Evolutionary conservation across 1,139 yeast genomes (phyloP).

Genomic region (Kodamaea plutei): DNA sequence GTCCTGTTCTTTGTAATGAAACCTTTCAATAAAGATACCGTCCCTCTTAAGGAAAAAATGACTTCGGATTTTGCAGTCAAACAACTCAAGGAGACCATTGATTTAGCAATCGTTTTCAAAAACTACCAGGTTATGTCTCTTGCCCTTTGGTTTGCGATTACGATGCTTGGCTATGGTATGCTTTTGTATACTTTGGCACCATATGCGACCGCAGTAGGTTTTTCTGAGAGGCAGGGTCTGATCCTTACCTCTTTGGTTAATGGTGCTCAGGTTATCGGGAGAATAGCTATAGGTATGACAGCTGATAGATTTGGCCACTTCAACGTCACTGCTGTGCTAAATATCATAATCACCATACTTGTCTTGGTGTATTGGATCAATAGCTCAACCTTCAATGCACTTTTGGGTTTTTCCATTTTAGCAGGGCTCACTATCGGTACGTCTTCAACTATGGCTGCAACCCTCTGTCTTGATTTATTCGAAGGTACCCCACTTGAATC

Average conservation of each 20-base stretch:
- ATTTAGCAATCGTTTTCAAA: constrained; percentile 15
- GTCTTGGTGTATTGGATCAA: constrained; percentile 53
- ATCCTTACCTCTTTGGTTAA: constrained; percentile 57
- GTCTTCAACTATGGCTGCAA: constrained; percentile 60
- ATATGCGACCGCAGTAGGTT: constrained; percentile 58
- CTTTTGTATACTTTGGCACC: constrained; percentile 59
- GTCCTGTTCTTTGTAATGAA: constrained; percentile 38
- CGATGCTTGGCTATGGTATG: constrained; percentile 54
- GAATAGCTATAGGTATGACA: constrained; percentile 56
- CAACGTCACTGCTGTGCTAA: constrained; percentile 36
- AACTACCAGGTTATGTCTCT: constrained; percentile 40
- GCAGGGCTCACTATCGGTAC: constrained; percentile 56
- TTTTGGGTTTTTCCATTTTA: constrained; percentile 49
- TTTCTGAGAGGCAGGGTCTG: constrained; percentile 53
- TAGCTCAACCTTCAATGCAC: constrained; percentile 43
- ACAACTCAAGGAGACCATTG: constrained; percentile 21
- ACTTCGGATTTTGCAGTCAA: constrained; percentile 18
- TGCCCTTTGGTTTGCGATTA: constrained; percentile 53
- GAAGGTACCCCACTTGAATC: constrained; percentile 24
- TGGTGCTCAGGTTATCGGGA: constrained; percentile 63
- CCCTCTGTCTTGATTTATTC: constrained; percentile 55
- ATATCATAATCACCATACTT: constrained; percentile 1
- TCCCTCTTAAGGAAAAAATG: constrained; percentile 22
- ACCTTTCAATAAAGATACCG: constrained; percentile 38
- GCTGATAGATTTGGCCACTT: constrained; percentile 60